Evolutionary conservation across 352 stramenopile species (phyloP).

Genomic region (Pythium volutum): DNA sequence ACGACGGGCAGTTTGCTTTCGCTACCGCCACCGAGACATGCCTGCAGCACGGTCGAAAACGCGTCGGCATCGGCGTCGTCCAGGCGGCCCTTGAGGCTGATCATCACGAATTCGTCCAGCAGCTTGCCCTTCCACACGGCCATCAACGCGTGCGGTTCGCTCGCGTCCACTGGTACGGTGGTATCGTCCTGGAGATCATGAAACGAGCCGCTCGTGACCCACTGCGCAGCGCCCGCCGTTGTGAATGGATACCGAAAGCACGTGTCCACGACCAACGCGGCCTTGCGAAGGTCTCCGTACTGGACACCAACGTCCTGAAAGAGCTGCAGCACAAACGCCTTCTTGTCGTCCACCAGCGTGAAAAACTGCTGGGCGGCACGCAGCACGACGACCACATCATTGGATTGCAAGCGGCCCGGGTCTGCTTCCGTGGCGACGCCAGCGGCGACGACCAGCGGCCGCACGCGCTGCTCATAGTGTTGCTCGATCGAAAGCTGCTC

Average conservation of each 20-base stretch:
- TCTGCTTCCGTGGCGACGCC: background rate
- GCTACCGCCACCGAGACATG: constrained; percentile 45
- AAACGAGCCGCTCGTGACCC: constrained; percentile 62
- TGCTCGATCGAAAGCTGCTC: background rate
- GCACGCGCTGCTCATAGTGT: constrained; percentile 53
- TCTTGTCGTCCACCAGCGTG: constrained; percentile 50
- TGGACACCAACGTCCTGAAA: constrained; percentile 69
- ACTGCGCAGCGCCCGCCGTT: constrained; percentile 33
- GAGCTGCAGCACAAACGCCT: constrained; percentile 60
- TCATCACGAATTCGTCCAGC: constrained; percentile 77
- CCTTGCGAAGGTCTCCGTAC: constrained; percentile 60
- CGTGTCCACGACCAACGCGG: constrained; percentile 52
- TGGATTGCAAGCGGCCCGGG: background rate
- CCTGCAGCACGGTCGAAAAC: constrained; percentile 49
- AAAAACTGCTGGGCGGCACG: constrained; percentile 52
- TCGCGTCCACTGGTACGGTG: background rate
- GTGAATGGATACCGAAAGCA: constrained; percentile 58
- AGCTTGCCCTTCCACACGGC: constrained; percentile 75
- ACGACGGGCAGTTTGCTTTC: constrained; percentile 43
- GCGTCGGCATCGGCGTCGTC: constrained; percentile 53
- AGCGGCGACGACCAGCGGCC: constrained; percentile 37
- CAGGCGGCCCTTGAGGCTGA: constrained; percentile 69
- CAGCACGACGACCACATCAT: constrained; percentile 22
- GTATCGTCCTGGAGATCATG: background rate
- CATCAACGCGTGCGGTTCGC: constrained; percentile 26